A percentile compares a stretch with the other conserved stretches of the same genome.
Evolutionary conservation across 768 basidiomycete genomes (phyloP).

Genomic region (Russula virescens): DNA sequence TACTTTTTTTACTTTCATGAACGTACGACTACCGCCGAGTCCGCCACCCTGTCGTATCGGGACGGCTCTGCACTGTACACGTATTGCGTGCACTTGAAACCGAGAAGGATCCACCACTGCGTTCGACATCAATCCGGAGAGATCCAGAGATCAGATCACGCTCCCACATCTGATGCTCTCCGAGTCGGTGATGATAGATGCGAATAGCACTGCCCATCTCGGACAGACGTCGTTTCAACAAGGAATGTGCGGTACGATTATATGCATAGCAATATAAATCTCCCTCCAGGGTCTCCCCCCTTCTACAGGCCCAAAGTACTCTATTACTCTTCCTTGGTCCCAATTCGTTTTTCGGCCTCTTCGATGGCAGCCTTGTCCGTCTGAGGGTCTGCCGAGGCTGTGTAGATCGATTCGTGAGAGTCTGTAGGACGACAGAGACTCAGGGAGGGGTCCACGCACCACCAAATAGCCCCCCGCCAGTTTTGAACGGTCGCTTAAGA

Average conservation of each 20-base stretch:
- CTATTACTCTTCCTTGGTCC: slow-evolving; percentile 52
- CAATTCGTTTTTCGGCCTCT: slow-evolving; percentile 82
- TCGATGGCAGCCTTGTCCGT: slow-evolving; percentile 84
- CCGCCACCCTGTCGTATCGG: too few species aligned
- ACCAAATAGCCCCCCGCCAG: slow-evolving; percentile 63
- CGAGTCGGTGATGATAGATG: too few species aligned
- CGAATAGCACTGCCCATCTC: not conserved
- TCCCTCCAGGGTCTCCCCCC: slow-evolving; percentile 3
- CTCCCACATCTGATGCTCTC: too few species aligned
- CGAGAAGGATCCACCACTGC: too few species aligned
- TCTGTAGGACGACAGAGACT: not conserved
- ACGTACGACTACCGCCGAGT: too few species aligned
- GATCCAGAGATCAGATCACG: not conserved
- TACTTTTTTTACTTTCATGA: not conserved
- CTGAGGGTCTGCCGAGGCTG: slow-evolving; percentile 59
- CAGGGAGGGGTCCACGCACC: slow-evolving; percentile 35
- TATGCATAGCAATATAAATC: slow-evolving; percentile 17
- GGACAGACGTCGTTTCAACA: not conserved
- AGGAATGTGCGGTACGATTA: slow-evolving; percentile 8
- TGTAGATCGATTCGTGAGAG: not conserved
- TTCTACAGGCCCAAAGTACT: not conserved
- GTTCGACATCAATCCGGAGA: too few species aligned
- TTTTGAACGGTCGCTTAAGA: slow-evolving; percentile 86
- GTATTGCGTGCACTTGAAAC: too few species aligned
- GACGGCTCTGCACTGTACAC: too few species aligned